phyloP scores from a whole-genome alignment of 2,329 filamentous ascomycete species.

The Penicillium brasilianum region DNA sequence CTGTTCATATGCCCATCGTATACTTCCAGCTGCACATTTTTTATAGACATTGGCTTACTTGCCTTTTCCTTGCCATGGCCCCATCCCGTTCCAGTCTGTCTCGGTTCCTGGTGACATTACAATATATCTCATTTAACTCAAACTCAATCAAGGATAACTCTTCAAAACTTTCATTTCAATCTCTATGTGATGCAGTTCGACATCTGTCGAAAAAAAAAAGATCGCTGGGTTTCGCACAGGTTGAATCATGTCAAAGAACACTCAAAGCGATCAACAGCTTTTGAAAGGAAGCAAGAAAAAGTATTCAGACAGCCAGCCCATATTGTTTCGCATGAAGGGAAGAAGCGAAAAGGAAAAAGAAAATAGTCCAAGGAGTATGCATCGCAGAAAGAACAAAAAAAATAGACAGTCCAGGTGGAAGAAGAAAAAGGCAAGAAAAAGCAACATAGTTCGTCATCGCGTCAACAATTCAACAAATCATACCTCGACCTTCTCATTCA shows the following conservation, averaged over 20 bases:
- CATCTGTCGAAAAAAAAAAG: background rate
- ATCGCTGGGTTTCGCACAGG: background rate
- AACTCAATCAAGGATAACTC: background rate
- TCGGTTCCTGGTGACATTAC: background rate
- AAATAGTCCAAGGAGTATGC: constrained; percentile 15
- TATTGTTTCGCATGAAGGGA: constrained; percentile 14
- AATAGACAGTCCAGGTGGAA: constrained; percentile 15
- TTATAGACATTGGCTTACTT: constrained; percentile 17
- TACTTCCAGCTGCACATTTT: constrained; percentile 14
- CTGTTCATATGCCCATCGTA: background rate
- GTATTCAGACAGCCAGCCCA: constrained; percentile 35
- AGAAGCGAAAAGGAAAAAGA: constrained; percentile 10
- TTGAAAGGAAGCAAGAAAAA: constrained; percentile 17
- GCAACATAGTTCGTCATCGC: constrained; percentile 5
- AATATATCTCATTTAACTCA: background rate
- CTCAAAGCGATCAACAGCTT: constrained; percentile 4
- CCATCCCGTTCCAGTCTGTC: background rate
- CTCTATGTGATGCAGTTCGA: background rate
- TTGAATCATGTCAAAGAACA: background rate
- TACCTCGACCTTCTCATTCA: constrained; percentile 17
- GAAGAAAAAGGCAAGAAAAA: background rate
- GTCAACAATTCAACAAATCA: constrained; percentile 13
- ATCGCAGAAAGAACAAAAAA: constrained; percentile 19
- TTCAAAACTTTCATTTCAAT: background rate
- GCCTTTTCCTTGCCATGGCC: background rate